Conservation (phyloP, 1,284 basidiomycete genomes). For the Sporisorium scitamineum region DNA sequence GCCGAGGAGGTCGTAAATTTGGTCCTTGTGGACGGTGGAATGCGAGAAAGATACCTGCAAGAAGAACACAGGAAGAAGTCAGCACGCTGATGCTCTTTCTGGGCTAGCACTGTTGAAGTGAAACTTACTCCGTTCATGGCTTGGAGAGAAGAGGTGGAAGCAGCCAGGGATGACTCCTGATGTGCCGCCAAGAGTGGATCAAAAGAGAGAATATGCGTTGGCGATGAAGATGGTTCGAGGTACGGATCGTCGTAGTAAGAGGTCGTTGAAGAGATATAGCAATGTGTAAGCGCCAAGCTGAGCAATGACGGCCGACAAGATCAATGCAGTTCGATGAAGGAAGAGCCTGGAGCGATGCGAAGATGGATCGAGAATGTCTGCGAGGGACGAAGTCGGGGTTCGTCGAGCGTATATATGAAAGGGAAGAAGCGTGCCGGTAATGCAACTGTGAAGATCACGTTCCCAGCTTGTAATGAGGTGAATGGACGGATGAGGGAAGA, state of each 20-base stretch:
- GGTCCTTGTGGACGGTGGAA: constrained; percentile 27
- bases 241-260: background rate
- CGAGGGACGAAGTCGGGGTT: background rate
- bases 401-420: constrained; percentile 20
- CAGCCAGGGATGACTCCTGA: constrained; percentile 25
- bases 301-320: background rate
- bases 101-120: background rate
- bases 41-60: constrained; percentile 29
- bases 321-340: constrained; percentile 6
- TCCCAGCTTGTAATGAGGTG: background rate
- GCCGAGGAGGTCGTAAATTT: constrained; percentile 63
- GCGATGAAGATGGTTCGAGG: background rate
- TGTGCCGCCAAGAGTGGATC: background rate
- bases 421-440: background rate
- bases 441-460: background rate
- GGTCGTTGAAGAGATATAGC: background rate
- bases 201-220: background rate
- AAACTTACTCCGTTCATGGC: constrained; percentile 39
- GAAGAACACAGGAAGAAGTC: background rate
- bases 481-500: background rate
- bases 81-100: background rate
- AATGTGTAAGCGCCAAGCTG: background rate
- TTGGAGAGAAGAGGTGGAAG: constrained; percentile 36
- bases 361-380: background rate
- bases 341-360: constrained; percentile 2